Base-by-base conservation (phyloP, 495 filamentous ascomycete genomes). In the Penicillium cinerascens region DNA sequence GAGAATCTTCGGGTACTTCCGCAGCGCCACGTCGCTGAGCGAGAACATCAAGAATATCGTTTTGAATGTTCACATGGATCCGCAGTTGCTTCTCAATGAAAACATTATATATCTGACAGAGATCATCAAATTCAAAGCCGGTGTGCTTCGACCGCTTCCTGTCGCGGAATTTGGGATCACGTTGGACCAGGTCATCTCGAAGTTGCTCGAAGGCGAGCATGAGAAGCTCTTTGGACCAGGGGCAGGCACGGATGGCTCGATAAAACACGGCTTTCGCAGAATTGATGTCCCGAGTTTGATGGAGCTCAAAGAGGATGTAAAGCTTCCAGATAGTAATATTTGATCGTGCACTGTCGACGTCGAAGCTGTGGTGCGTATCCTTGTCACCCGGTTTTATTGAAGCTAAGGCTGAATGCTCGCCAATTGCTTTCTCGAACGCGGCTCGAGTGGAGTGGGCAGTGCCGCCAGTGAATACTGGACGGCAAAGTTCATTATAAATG, bases 141-240 rank as follows among this genome's bases (percentile, higher is more conserved):
- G 16, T 18, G 21, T 20, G 9, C 8, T 37, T 47, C 11, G 18
- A 11, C 8, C 21, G 23, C 17, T 25, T 16, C 46, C 18, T 41
- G n/a, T 37, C 25, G 66, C 49, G 26, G 46, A 37, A 23, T 42
- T 48, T 25, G 69, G 36, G 26, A 18, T 40, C 15, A 1, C 26
- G n/a, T 11, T 25, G 23, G 17, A 39, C 18, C 4, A 62, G 10
- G 26, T 67, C 62, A 41, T 55, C 64, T 52, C 61, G 66, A 21
- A 83, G 67, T 58, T 76, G 78, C 23, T 68, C 70, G 59, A 89
- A 89, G 0, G 75, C 85, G 22, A 86, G 59, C 72, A 88, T 74
- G 48, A 82, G 78, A 9, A 87, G 65, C 50, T 83, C 81, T 66
- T 91, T 93, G 1, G 81, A 82, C 88, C 88, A 88, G 1, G 88